Conservation (phyloP, 345 rosid species). For the Syzygium jambos region DNA sequence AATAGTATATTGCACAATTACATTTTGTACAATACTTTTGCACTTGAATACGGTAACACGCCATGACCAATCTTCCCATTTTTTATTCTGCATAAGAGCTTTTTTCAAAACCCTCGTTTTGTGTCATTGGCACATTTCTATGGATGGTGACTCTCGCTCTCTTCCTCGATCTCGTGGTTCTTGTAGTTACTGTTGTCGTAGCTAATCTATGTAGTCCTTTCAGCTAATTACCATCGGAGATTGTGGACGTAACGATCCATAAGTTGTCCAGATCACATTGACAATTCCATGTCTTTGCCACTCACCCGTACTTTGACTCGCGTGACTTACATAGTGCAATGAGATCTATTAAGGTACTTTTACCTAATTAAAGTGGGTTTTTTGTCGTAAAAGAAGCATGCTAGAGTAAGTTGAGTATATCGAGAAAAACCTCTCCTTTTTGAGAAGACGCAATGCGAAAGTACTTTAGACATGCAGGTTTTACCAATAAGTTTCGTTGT, state of each 20-base stretch:
- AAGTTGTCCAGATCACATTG: background rate
- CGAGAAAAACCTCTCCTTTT: too few relatives aligned
- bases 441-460: background rate
- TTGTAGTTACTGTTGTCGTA: background rate
- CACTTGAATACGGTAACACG: background rate
- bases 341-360: too few relatives aligned
- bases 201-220: conserved; percentile 4
- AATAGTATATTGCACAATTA: background rate
- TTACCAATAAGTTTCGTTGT: background rate
- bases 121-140: background rate
- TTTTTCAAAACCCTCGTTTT: background rate
- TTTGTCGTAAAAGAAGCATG: too few relatives aligned
- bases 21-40: too few relatives aligned
- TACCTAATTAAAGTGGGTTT: too few relatives aligned
- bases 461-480: background rate
- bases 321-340: too few relatives aligned
- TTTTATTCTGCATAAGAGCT: too few relatives aligned
- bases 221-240: too few relatives aligned
- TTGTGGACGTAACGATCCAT: background rate
- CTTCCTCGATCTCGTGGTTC: background rate
- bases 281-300: too few relatives aligned
- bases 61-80: background rate
- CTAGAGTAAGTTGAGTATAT: too few relatives aligned
- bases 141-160: background rate
- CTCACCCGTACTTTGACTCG: too few relatives aligned